Base-by-base conservation (phyloP, 257 asterid species). In the Solanum appendiculatum region DNA sequence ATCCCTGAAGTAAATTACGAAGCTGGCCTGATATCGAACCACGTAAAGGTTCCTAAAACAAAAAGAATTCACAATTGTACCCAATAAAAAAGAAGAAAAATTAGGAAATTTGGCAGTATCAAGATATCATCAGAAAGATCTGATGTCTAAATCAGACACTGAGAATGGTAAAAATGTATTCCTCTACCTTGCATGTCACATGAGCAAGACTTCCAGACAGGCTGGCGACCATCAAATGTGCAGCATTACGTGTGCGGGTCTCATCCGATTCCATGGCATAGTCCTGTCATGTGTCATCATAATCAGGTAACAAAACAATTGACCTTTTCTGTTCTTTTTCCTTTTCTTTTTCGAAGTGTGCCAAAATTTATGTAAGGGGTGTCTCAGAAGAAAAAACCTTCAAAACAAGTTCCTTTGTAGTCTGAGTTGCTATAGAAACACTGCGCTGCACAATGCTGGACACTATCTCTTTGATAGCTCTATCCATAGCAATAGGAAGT, bases 201-300 rank as follows among this genome's bases (percentile, higher is more conserved):
- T 97, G 99, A 86, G 99, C 99, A 86, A 97, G 93, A 91, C 99
- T 95, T 89, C 99, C 99, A 0, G 99, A 98, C 92, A 97, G 87
- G 90, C 98, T 93, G n/a, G 99, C 99, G 29, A 96, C 99, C 99
- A 97, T 97, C 93, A 97, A 90, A 89, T 95, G 98, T 82, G 99
- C 99, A 82, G 99, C 99, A 90, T 93, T 97, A 48, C 94, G 91
- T 89, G 94, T 93, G 56, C 95, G 97, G 58, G 95, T 96, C 92
- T 96, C 99, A 93, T 97, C 99, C 3, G 97, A 93, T 88, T 97
- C 99, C 98, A 96, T 91, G 86, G 98, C 99, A 90, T 96, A 96
- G 91, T 97, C 99, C 99, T 97, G 92, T 51, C 72, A 92, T 80
- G 23, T 29, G 29, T 46, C 31, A 48, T 5, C 42, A 18, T 48